These are phyloP conservation scores for Ascochyta fabae DNA, from an alignment of 2,329 filamentous ascomycete genomes.

Conservation along the genomic window DNA sequence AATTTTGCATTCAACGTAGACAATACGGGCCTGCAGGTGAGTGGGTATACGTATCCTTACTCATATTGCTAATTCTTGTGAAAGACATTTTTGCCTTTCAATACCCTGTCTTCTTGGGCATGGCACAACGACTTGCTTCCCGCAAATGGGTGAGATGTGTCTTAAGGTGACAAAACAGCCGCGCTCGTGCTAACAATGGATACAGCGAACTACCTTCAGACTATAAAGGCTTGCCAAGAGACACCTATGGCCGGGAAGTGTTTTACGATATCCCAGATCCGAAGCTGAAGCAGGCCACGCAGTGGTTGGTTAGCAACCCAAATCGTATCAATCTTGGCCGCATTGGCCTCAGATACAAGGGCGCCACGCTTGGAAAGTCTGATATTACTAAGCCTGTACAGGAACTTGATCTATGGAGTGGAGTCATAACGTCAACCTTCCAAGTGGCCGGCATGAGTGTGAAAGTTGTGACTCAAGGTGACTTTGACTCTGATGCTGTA, in stretches of 20 bases:
- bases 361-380: constrained; percentile 34
- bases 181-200: not conserved
- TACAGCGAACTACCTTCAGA: constrained; percentile 28
- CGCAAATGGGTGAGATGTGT: constrained; percentile 36
- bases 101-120: constrained; percentile 51
- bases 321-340: constrained; percentile 58
- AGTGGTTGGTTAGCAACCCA: constrained; percentile 62
- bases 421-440: constrained; percentile 55
- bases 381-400: constrained; percentile 40
- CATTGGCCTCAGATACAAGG: constrained; percentile 54
- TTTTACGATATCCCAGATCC: constrained; percentile 53
- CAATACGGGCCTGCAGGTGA: constrained; percentile 53
- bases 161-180: not conserved
- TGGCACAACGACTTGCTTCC: constrained; percentile 56
- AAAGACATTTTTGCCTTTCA: constrained; percentile 49
- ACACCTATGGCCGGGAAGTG: constrained; percentile 51
- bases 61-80: not conserved
- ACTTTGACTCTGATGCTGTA: constrained; percentile 55
- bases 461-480: constrained; percentile 54
- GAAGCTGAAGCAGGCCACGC: constrained; percentile 49
- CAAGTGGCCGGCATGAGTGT: constrained; percentile 50
- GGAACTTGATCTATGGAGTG: constrained; percentile 57
- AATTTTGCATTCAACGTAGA: constrained; percentile 56
- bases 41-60: not conserved
- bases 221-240: constrained; percentile 48